Evolutionary conservation across 208 protist genomes (phyloP).

Genomic region (Wallacemonas sp.): DNA sequence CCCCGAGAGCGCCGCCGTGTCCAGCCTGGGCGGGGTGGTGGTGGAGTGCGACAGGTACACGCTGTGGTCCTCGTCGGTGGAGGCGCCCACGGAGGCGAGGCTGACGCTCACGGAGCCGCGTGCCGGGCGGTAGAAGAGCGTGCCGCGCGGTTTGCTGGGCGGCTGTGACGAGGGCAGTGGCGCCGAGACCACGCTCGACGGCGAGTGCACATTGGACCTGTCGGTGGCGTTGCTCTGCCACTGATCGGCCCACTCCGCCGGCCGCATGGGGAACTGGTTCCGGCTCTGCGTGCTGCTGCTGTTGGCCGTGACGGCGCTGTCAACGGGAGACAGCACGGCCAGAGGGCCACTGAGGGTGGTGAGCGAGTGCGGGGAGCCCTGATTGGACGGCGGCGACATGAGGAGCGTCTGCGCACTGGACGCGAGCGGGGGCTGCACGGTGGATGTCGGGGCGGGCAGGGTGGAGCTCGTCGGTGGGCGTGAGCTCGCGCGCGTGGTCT

Average conservation of each 20-base stretch:
- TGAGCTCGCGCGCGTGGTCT: not conserved
- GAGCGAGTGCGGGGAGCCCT: not conserved
- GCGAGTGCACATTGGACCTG: no score
- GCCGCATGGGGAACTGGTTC: no score
- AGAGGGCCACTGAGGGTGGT: not conserved
- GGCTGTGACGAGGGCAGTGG: not conserved
- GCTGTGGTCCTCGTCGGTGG: not conserved
- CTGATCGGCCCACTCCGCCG: no score
- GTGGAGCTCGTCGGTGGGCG: not conserved
- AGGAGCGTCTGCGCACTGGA: constrained; percentile 1
- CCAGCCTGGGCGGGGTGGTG: not conserved
- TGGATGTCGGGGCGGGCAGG: not conserved
- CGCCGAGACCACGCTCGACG: not conserved
- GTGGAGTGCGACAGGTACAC: not conserved
- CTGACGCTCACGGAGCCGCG: constrained; percentile 2
- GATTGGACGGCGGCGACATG: not conserved
- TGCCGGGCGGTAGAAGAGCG: constrained; percentile 3
- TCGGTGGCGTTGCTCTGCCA: no score
- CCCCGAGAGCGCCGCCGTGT: not conserved
- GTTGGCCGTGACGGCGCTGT: not conserved
- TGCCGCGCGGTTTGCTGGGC: not conserved
- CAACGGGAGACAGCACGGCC: not conserved
- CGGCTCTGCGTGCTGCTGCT: not conserved
- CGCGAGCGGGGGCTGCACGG: not conserved
- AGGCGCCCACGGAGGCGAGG: not conserved